phyloP scores from a whole-genome alignment of 2,329 filamentous ascomycete genomes.

The Volutella citrinella region DNA sequence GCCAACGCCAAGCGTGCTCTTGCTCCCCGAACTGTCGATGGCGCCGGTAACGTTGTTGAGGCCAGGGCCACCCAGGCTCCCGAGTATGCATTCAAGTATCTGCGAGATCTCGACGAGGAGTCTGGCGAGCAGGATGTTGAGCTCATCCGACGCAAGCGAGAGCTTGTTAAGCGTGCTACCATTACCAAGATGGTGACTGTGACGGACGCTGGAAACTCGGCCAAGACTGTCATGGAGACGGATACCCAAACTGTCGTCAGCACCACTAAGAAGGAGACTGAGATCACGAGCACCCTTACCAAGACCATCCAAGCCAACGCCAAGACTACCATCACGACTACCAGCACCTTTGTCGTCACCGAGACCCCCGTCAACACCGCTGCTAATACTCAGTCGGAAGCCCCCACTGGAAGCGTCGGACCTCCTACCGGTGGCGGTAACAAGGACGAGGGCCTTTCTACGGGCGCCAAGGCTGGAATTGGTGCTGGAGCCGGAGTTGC shows the following conservation, averaged over 20 bases:
- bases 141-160: constrained; percentile 15
- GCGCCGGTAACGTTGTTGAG: constrained; percentile 9
- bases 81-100: too few species aligned
- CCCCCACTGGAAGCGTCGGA: constrained; percentile 23
- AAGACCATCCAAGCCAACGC: constrained; percentile 33
- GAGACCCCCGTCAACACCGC: constrained; percentile 32
- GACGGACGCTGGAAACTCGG: constrained; percentile 21
- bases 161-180: constrained; percentile 33
- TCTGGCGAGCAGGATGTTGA: constrained; percentile 10
- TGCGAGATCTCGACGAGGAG: constrained; percentile 13
- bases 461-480: constrained; percentile 43
- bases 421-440: constrained; percentile 12
- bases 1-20: constrained; percentile 32
- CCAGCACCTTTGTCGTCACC: constrained; percentile 35
- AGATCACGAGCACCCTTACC: constrained; percentile 29
- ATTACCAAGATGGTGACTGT: constrained; percentile 31
- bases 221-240: constrained; percentile 25
- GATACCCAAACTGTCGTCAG: constrained; percentile 30
- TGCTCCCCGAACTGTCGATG: constrained; percentile 24
- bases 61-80: constrained; percentile 18
- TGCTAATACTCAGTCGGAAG: constrained; percentile 25
- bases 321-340: constrained; percentile 35
- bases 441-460: constrained; percentile 32
- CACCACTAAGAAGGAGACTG: constrained; percentile 27
- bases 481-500: constrained; percentile 38